Conservation (phyloP, 805 yeast species). For the Jamesozyma gamospora region DNA sequence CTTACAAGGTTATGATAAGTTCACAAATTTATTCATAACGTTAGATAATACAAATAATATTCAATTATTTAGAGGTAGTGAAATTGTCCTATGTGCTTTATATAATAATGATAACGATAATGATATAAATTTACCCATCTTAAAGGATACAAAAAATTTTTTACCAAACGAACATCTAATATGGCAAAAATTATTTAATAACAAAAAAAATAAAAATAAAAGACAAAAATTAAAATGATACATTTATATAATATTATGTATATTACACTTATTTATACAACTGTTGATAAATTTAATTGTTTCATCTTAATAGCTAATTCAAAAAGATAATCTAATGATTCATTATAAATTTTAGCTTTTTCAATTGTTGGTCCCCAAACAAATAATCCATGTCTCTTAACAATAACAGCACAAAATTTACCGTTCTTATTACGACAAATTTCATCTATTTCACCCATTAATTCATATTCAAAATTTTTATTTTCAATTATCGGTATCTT, state of each 20-base stretch:
- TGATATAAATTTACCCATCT: conserved; percentile 9
- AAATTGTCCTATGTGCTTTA: conserved; percentile 25
- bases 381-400: conserved; percentile 86
- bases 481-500: conserved; percentile 87
- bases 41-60: conserved; percentile 5
- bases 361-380: conserved; percentile 94
- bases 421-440: conserved; percentile 65
- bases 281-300: conserved; percentile 41
- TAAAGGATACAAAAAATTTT: conserved; percentile 21
- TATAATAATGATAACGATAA: conserved; percentile 8
- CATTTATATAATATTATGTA: neutral
- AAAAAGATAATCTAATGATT: conserved; percentile 81
- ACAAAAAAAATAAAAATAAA: conserved; percentile 3
- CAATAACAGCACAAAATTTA: conserved; percentile 78
- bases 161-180: conserved; percentile 20
- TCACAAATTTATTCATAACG: conserved; percentile 48
- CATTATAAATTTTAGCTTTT: conserved; percentile 89
- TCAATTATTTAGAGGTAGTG: conserved; percentile 25
- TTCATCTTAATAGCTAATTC: conserved; percentile 81
- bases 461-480: conserved; percentile 78
- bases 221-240: neutral
- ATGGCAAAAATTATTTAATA: conserved; percentile 17
- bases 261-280: too few species aligned
- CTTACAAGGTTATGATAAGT: conserved; percentile 53
- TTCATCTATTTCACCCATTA: conserved; percentile 52